Evolutionary conservation across 116 monocot genomes (phyloP).

Genomic region (Iris pallida): DNA sequence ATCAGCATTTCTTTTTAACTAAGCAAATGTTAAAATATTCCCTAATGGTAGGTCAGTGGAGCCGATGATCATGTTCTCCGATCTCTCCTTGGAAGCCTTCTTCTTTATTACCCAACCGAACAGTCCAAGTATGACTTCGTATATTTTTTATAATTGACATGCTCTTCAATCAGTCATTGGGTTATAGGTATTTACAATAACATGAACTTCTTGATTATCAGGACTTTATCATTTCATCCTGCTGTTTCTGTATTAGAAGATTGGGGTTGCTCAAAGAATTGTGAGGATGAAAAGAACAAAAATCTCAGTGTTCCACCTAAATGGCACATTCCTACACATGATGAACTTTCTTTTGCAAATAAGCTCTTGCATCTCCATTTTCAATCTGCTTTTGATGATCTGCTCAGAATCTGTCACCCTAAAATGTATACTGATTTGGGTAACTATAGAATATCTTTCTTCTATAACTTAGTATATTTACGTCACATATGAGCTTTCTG

Average conservation of each 20-base stretch:
- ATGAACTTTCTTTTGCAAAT: constrained; percentile 81
- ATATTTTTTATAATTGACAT: constrained; percentile 2
- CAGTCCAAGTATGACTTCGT: constrained; percentile 70
- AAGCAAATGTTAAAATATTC: not conserved
- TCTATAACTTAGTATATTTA: not conserved
- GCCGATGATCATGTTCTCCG: constrained; percentile 88
- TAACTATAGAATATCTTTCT: constrained; percentile 12
- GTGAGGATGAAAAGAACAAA: constrained; percentile 23
- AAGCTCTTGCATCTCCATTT: constrained; percentile 84
- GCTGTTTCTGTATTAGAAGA: constrained; percentile 48
- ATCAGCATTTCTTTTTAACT: too few relatives aligned
- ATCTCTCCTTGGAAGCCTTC: constrained; percentile 79
- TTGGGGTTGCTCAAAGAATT: constrained; percentile 68
- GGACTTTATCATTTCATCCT: constrained; percentile 34
- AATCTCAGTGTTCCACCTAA: constrained; percentile 38
- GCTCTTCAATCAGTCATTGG: not conserved
- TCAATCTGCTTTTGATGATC: constrained; percentile 68
- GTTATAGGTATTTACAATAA: constrained; percentile 11
- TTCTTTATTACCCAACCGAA: constrained; percentile 82
- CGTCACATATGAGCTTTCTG: not conserved
- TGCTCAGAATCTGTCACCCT: constrained; percentile 56
- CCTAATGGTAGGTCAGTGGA: constrained; percentile 72
- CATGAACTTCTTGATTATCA: constrained; percentile 24
- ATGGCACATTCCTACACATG: constrained; percentile 80
- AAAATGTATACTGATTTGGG: constrained; percentile 69